Percentiles rank a stretch among this genome's conserved stretches.
Evolutionary conservation across 805 yeast species (phyloP).

Genomic region (Lipomyces kockii): DNA sequence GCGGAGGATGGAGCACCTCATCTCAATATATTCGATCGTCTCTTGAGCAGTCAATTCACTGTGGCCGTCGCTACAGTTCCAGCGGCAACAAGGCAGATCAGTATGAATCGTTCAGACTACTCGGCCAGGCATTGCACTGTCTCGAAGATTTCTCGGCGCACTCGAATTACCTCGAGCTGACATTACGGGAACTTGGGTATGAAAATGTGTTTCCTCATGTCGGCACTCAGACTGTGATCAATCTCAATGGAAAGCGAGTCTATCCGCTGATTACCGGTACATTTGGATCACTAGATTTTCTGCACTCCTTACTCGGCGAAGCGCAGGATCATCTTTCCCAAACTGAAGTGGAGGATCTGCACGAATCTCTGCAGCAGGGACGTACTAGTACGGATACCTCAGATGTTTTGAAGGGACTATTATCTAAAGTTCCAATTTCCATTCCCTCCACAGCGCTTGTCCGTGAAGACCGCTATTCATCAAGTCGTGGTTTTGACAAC

Average conservation of each 20-base stretch:
- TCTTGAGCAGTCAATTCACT: constrained; percentile 30
- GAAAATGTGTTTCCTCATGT: constrained; percentile 39
- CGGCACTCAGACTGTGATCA: constrained; percentile 35
- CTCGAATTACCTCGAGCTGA: constrained; percentile 36
- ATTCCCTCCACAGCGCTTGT: constrained; percentile 13
- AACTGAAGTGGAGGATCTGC: constrained; percentile 36
- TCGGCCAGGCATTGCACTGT: constrained; percentile 40
- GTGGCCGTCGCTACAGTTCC: constrained; percentile 33
- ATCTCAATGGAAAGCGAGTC: constrained; percentile 36
- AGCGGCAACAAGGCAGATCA: constrained; percentile 20
- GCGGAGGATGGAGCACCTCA: constrained; percentile 39
- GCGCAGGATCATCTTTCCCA: constrained; percentile 38
- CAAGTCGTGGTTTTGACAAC: constrained; percentile 5
- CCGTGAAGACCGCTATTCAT: background rate
- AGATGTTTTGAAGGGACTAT: constrained; percentile 26
- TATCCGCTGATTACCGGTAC: constrained; percentile 40
- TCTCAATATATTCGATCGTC: constrained; percentile 35
- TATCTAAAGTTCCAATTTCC: constrained; percentile 33
- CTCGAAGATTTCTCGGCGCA: constrained; percentile 41
- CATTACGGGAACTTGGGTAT: constrained; percentile 35
- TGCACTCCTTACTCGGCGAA: constrained; percentile 39
- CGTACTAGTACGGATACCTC: constrained; percentile 11
- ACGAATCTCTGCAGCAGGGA: constrained; percentile 30
- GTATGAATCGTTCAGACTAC: constrained; percentile 38
- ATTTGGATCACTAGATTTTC: constrained; percentile 40